Conservation (phyloP, 768 basidiomycete genomes). For the Phlebiopsis gigantea region DNA sequence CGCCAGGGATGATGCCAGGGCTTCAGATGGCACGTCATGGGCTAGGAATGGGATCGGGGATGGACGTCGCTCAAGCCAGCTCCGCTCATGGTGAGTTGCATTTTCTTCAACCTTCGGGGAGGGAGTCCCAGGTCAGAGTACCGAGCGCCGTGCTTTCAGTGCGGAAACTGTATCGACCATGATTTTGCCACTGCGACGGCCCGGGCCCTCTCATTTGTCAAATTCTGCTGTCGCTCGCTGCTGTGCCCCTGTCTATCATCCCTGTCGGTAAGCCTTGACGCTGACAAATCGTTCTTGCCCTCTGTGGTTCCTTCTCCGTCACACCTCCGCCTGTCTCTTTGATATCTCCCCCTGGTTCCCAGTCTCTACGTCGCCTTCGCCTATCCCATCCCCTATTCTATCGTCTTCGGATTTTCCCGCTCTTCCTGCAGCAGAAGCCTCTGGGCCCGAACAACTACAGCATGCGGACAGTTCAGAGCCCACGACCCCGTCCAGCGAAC, state of each 20-base stretch:
- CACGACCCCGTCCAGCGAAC: slow-evolving; percentile 29
- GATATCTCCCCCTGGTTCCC: slow-evolving; percentile 7
- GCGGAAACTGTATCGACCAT: slow-evolving; percentile 75
- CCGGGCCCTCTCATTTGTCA: slow-evolving; percentile 19
- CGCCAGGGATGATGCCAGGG: slow-evolving; percentile 29
- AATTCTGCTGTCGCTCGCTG: slow-evolving; percentile 27
- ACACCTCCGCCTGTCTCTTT: slow-evolving; percentile 8
- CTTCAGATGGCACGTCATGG: slow-evolving; percentile 28
- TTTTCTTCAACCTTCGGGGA: slow-evolving; percentile 56
- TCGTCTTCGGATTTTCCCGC: slow-evolving; percentile 78
- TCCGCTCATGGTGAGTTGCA: slow-evolving; percentile 64
- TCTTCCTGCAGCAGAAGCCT: slow-evolving; percentile 36
- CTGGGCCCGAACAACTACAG: slow-evolving; percentile 20
- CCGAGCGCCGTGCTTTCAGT: slow-evolving; percentile 89
- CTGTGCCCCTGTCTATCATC: slow-evolving; percentile 22
- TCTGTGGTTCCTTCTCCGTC: slow-evolving; percentile 22
- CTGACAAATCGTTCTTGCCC: slow-evolving; percentile 27
- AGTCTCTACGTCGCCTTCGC: slow-evolving; percentile 28
- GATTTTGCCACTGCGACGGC: slow-evolving; percentile 33
- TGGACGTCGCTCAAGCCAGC: slow-evolving; percentile 32
- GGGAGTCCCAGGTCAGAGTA: slow-evolving; percentile 76
- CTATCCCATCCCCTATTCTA: slow-evolving; percentile 41
- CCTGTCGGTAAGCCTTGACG: slow-evolving; percentile 24
- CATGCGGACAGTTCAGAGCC: slow-evolving; percentile 19
- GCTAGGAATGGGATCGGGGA: slow-evolving; percentile 16